Evolutionary conservation across 2,329 filamentous ascomycete species (phyloP), one percentile per base, ranked within the genome.

Genomic region (Apiospora malaysiana): DNA sequence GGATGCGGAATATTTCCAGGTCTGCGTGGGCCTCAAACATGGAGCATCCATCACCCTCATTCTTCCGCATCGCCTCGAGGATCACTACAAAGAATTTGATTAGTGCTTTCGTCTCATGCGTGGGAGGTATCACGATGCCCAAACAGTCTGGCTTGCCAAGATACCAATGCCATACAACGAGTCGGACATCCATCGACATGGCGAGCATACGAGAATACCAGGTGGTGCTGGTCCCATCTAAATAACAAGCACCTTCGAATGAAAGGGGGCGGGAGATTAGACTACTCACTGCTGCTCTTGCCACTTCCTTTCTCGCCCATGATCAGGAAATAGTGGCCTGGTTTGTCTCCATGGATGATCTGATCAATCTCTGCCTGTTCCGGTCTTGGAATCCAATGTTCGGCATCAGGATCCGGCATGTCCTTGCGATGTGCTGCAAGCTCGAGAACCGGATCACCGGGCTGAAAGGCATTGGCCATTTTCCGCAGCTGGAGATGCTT

Each of bases 1-100:
- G 89, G 59, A 98, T 92, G 23, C 96, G 92, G 80, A 99, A 97
- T 71, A 99, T 97, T 78, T 99, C 96, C 1, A 95, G 88, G 80
- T 99, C 95, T 6, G 94, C 92, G 81, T 99, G 96, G 0, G 95
- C 95, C 82, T 99, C 96, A 77, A 98, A 93, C 94, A 99, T 97
- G 75, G 95, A 92, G 63, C 95, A 92, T 27, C 94, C 94, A 72
- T 96, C 92, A 4, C 94, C 96, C 73, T 97, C 89, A 70, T 95
- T 92, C 81, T 97, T 97, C 69, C 92, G 91, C 95, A 99, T 99
- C 10, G 94, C 94, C 79, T 98, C 94, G 25, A 99, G 43, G 14
- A 69, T 43, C 68, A 69, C 67, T 68, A 47, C n/a, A n/a, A 4
- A 14, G 6, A 5, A 4, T 37, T 8, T 6, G 2, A 14, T 68